A percentile compares a stretch with the other conserved stretches of the same genome.
Evolutionary conservation across 2,329 filamentous ascomycete genomes (phyloP).

Genomic region (Parastagonospora avenae): DNA sequence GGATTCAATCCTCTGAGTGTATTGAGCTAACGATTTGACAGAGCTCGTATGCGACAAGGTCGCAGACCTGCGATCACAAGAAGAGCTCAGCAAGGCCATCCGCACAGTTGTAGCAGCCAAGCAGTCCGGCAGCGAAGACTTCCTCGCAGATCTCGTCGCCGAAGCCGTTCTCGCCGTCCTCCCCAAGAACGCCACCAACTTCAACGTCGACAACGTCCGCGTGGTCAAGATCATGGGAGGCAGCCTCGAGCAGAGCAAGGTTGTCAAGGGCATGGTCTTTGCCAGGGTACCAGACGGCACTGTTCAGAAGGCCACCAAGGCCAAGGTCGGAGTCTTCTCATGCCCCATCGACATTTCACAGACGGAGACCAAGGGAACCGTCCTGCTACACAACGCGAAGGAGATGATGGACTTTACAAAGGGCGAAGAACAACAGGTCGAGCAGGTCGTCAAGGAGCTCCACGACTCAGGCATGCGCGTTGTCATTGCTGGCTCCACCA

Average conservation of each 20-base stretch:
- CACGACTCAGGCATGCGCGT: conserved; percentile 93
- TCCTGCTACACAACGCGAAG: conserved; percentile 93
- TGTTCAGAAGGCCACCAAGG: conserved; percentile 87
- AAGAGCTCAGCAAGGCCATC: conserved; percentile 92
- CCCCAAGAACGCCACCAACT: conserved; percentile 92
- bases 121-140: conserved; percentile 91
- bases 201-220: conserved; percentile 98
- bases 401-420: conserved; percentile 99
- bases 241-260: conserved; percentile 88
- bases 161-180: conserved; percentile 84
- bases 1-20: background rate
- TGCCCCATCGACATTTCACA: conserved; percentile 95
- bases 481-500: conserved; percentile 87
- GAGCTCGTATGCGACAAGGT: conserved; percentile 91
- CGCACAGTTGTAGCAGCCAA: conserved; percentile 95
- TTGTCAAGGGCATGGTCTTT: conserved; percentile 98
- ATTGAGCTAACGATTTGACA: conserved; percentile 38
- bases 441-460: conserved; percentile 90
- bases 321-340: conserved; percentile 96
- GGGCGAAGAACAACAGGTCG: conserved; percentile 91
- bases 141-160: conserved; percentile 83
- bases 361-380: conserved; percentile 98
- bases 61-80: conserved; percentile 76
- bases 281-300: conserved; percentile 88
- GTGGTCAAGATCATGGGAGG: conserved; percentile 99